Evolutionary conservation across 139 green algal species (phyloP).

Genomic region (Coelastrella sp.): DNA sequence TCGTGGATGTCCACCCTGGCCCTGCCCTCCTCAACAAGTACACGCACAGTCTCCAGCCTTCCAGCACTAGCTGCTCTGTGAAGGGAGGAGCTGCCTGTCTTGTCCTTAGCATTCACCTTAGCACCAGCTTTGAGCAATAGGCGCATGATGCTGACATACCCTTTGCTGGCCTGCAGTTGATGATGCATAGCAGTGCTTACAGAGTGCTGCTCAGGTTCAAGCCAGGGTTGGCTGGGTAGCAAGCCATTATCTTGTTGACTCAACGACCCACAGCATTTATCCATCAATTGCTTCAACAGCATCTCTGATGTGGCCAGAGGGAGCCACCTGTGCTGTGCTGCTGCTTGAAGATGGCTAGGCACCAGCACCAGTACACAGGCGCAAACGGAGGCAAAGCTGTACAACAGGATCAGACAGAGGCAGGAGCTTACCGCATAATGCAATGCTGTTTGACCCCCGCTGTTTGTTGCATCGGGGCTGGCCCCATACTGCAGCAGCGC

Average conservation of each 20-base stretch:
- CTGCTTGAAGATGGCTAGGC: too few relatives aligned
- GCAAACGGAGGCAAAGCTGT: too few relatives aligned
- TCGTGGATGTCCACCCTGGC: slow-evolving; percentile 60
- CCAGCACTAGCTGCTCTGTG: slow-evolving; percentile 59
- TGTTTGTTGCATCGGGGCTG: slow-evolving; percentile 58
- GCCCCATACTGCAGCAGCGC: slow-evolving; percentile 66
- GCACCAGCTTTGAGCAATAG: slow-evolving; percentile 57
- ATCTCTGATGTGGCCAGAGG: too few relatives aligned
- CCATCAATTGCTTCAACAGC: too few relatives aligned
- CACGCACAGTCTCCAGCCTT: slow-evolving; percentile 43
- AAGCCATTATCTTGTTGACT: too few relatives aligned
- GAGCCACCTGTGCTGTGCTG: too few relatives aligned
- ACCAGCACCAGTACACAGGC: too few relatives aligned
- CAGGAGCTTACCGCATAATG: slow-evolving; percentile 74
- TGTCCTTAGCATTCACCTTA: slow-evolving; percentile 54
- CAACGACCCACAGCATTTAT: too few relatives aligned
- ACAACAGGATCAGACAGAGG: not conserved
- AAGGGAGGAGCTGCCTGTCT: slow-evolving; percentile 67
- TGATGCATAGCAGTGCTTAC: not conserved
- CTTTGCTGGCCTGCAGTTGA: slow-evolving; percentile 70
- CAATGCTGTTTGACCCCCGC: slow-evolving; percentile 63
- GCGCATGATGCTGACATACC: slow-evolving; percentile 46
- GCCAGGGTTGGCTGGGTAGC: too few relatives aligned
- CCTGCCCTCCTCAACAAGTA: slow-evolving; percentile 65
- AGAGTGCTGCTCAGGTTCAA: not conserved